phyloP scores from a whole-genome alignment of 257 asterid species.

The Verbena officinalis region DNA sequence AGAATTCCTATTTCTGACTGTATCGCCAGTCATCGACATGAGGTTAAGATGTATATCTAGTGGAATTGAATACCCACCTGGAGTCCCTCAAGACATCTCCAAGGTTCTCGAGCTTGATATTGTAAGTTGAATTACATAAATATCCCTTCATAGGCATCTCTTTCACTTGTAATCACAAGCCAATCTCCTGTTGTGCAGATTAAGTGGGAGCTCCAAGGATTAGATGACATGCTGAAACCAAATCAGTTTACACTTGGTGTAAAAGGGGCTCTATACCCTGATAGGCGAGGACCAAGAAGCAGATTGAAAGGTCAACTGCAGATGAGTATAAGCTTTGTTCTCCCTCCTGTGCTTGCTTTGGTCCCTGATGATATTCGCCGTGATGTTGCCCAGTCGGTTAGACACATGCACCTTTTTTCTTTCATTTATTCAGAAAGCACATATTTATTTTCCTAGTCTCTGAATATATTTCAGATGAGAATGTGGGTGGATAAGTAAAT shows the following conservation, averaged over 20 bases:
- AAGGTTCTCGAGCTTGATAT: constrained; percentile 89
- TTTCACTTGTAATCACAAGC: background rate
- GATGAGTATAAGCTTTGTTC: constrained; percentile 80
- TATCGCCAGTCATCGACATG: constrained; percentile 80
- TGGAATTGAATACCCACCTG: constrained; percentile 75
- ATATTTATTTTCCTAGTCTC: too few species aligned
- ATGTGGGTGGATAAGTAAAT: background rate
- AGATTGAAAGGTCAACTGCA: constrained; percentile 75
- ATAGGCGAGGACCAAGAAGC: constrained; percentile 61
- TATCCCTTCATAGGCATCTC: background rate
- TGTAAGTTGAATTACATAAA: constrained; percentile 47
- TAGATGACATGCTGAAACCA: constrained; percentile 81
- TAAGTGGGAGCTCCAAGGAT: constrained; percentile 92
- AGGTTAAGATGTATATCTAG: constrained; percentile 70
- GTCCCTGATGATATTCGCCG: constrained; percentile 80
- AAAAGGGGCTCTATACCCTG: constrained; percentile 79
- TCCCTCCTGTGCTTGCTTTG: constrained; percentile 75
- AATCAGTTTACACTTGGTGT: constrained; percentile 76
- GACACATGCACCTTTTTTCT: constrained; percentile 21
- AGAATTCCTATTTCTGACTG: constrained; percentile 76
- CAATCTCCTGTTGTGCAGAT: constrained; percentile 46
- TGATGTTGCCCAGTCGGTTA: constrained; percentile 89
- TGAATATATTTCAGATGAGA: background rate
- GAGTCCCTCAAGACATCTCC: constrained; percentile 62
- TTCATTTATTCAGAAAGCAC: background rate